Evolutionary conservation across 208 protist genomes (phyloP), one percentile per base, ranked within the genome.

Genomic region (Leishmania mexicana): DNA sequence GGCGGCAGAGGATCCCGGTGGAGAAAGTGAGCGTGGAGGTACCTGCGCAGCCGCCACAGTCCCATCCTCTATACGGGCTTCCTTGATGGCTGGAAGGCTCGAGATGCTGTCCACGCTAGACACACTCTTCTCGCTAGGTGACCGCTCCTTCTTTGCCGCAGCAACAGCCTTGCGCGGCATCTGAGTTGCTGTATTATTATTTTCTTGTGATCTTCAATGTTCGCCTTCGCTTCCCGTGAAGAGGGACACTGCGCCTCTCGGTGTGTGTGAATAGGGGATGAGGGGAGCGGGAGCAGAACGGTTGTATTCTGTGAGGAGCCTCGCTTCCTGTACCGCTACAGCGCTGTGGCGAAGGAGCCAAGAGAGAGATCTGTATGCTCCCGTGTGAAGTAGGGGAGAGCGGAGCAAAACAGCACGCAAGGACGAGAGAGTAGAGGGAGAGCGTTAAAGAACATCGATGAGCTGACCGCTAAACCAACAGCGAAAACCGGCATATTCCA

Each of bases 41-140:
- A 7, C 70, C 60, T 83, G 80, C n/a, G 64, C 51, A 21, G 62
- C 49, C n/a, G 51, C 35, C n/a, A 49, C 75, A 53, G 53, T 47
- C 38, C 72, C 70, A 49, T 83, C 73, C 49, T 83, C 80, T 15
- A 74, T 83, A 45, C 60, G 68, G 38, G 62, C 74, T 28, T 71
- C 74, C 64, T 79, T 79, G 40, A 79, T 79, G 24, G 21, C 42
- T 45, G 74, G 74, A 67, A 71, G 40, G 47, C 75, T 90, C n/a
- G 80, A 60, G 24, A 77, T 51, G 35, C 84, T 85, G 57, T 86
- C 79, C 11, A 28, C 60, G 21, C 76, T 83, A 68, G 65, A 60
- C 10, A 81, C 77, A 35, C 83, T 89, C 31, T 84, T 85, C 40
- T 60, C 42, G 62, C 83, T 88, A 62, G 42, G 40, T 1, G 75